Evolutionary conservation across 179 eudicot genomes (phyloP), one percentile per base, ranked within the genome.

Genomic region (Sideroxylon spinosum): DNA sequence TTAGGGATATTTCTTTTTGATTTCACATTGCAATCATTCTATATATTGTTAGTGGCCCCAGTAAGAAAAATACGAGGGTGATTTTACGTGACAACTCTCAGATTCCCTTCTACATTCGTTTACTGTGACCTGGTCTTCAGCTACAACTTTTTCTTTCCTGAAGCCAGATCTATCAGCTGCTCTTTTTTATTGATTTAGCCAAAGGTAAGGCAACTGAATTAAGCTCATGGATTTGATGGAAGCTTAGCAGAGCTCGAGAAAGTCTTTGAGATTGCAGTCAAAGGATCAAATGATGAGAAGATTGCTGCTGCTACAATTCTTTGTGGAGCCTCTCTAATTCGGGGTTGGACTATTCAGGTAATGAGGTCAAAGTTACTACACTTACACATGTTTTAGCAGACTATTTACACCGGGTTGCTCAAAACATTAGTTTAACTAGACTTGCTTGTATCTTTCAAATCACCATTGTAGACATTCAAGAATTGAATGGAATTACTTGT

Each of bases 231-330:
- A 86, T 89, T 88, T 88, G 85, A 95, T 95, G 98, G 94, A 95
- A 95, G 99, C 93, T 91, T 95, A 86, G 93, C 95, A 89, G 99
- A 95, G 91, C 91, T 95, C 66, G 94, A 95, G 86, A 93, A 90
- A 83, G 75, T 93, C 79, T 93, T 91, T 83, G 93, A 90, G 86
- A 85, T 92, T 84, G 98, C 99, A 20, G 85, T 90, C 83, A 82
- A 82, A 50, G 99, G 99, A 83, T 91, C 97, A 49, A 87, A 88
- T 61, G 97, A 93, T 76, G 99, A 95, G 86, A 94, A 82, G 86
- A 83, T 92, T 68, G 90, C 88, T 82, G 99, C 98, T 68, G 96
- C 98, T 71, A 88, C 89, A 61, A 89, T 95, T 78, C 93, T 95
- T 71, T 91, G 97, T 77, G 99, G 99, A 56, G 95, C 95, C 71